Evolutionary conservation across 139 green algal species (phyloP), one percentile per base, ranked within the genome.

Genomic region (Chlorella sp.): DNA sequence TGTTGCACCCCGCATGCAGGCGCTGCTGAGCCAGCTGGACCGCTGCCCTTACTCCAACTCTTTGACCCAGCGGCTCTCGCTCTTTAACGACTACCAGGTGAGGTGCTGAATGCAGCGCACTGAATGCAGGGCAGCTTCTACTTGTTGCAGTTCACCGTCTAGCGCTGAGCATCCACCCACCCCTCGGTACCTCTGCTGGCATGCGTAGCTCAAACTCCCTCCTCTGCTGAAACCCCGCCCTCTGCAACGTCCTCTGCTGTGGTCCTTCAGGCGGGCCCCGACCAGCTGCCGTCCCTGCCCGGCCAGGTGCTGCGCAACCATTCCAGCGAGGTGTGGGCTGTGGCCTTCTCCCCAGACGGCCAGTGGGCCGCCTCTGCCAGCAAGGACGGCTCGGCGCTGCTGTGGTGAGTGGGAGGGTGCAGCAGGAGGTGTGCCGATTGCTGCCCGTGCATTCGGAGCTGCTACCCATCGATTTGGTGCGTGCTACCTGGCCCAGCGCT

Each of bases 21-120:
- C 79, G 25, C n/a, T 80, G 63, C 32, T 67, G 36, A 38, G 28
- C 44, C 80, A 75, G 67, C 36, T 96, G 28, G 83, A 89, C 1
- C 79, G 79, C 36, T 96, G 93, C 80, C 88, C 69, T 30, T 97
- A 90, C 87, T 91, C 95, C 89, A 97, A 97, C 86, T 67, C 86
- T 34, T 88, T 20, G 9, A 36, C 64, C 23, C 67, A 62, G 68
- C 87, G 21, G 25, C 74, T 96, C 20, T 93, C 90, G 1, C 85
- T 97, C 56, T 89, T 97, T n/a, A 84, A 39, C 11, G 93, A 97
- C 83, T 97, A 94, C 88, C 84, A 91, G 78, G 80, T 60, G 51
- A 15, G 7, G 62, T n/a, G n/a, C n/a, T n/a, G n/a, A n/a, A n/a
- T n/a, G n/a, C n/a, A n/a, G n/a, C n/a, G n/a, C n/a, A n/a, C n/a